These are phyloP conservation scores for Fagopyrum tataricum DNA, from an alignment of 148 eudicot species.

Conservation along the genomic window DNA sequence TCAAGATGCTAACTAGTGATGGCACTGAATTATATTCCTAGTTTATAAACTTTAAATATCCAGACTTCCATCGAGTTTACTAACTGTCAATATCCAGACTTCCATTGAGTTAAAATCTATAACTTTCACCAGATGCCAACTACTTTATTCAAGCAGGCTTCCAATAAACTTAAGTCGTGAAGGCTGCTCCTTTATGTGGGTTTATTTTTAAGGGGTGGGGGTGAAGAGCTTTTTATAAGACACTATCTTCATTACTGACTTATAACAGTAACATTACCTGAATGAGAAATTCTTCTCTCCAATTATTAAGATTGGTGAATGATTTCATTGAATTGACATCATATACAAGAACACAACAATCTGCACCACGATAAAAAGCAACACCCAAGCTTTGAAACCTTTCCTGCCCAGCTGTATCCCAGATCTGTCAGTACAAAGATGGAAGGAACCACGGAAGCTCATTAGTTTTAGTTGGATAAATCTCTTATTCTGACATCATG, in stretches of 20 bases:
- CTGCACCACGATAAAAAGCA: slow-evolving; percentile 97
- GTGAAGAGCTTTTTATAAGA: background rate
- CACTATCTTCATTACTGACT: background rate
- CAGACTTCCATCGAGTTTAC: background rate
- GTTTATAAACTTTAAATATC: background rate
- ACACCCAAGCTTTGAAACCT: slow-evolving; percentile 95
- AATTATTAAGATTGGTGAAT: slow-evolving; percentile 73
- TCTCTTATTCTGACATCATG: background rate
- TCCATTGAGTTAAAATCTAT: background rate
- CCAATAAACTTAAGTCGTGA: background rate
- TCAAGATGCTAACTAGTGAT: too few species aligned
- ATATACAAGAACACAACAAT: slow-evolving; percentile 96
- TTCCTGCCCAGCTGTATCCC: slow-evolving; percentile 99
- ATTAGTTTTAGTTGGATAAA: background rate
- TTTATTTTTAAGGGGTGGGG: background rate
- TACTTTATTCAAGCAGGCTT: background rate
- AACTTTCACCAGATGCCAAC: background rate
- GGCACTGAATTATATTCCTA: too few species aligned
- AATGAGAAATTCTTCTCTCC: slow-evolving; percentile 95
- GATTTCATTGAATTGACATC: slow-evolving; percentile 90
- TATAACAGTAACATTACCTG: slow-evolving; percentile 37
- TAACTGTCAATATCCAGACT: background rate
- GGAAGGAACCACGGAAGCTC: background rate
- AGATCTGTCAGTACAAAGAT: slow-evolving; percentile 45
- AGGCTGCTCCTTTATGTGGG: background rate